Conservation (phyloP, 768 basidiomycete species). For the Rhodosporidiobolus odoratus region DNA sequence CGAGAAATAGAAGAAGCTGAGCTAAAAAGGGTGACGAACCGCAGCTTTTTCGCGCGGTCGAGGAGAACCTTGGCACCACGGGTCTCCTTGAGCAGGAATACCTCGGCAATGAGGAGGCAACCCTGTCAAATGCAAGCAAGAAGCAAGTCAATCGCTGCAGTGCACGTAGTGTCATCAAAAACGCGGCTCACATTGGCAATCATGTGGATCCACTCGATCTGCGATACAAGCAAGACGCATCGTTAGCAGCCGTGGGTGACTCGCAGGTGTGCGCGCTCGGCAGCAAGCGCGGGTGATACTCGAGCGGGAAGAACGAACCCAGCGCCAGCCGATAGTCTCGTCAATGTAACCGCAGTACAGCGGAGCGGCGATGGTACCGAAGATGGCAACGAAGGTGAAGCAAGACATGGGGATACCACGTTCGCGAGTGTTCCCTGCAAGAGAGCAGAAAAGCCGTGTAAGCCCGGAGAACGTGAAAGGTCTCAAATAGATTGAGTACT, state of each 20-base stretch:
- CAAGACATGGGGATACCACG: slow-evolving; percentile 37
- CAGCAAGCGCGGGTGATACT: too few species aligned
- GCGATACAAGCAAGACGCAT: too few species aligned
- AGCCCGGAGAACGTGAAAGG: neutral
- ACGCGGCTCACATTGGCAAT: slow-evolving; percentile 25
- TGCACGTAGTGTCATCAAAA: neutral
- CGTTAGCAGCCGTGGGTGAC: too few species aligned
- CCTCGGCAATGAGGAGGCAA: slow-evolving; percentile 28
- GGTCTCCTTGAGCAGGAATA: slow-evolving; percentile 39
- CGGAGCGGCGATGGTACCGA: slow-evolving; percentile 40
- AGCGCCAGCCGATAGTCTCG: slow-evolving; percentile 36
- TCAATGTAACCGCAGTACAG: slow-evolving; percentile 40
- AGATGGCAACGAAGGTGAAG: slow-evolving; percentile 39
- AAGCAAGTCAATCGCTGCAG: too few species aligned
- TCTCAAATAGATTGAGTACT: neutral
- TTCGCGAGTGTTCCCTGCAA: slow-evolving; percentile 39
- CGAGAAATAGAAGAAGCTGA: neutral
- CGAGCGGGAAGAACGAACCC: too few species aligned
- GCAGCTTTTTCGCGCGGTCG: slow-evolving; percentile 35
- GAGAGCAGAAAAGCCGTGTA: neutral
- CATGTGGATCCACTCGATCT: slow-evolving; percentile 41
- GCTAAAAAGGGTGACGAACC: neutral
- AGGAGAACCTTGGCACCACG: slow-evolving; percentile 40
- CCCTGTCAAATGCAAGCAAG: neutral
- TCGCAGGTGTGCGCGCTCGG: too few species aligned